Evolutionary conservation across 139 green algal genomes (phyloP).

Genomic region (Auxenochlorella pyrenoidosa): DNA sequence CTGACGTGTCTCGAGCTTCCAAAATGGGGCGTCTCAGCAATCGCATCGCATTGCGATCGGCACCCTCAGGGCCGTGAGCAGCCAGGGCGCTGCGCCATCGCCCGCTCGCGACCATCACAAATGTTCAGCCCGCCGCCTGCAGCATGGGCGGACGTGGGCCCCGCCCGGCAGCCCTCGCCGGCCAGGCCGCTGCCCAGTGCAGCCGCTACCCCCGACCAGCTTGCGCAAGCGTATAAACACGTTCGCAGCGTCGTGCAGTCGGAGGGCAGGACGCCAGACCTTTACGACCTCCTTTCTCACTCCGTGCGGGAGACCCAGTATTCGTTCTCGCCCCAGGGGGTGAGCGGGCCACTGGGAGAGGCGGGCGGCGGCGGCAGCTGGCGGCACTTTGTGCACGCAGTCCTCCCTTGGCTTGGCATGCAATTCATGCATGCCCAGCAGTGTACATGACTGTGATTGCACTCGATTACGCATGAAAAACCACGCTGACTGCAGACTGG

Average conservation of each 20-base stretch:
- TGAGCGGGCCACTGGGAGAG: slow-evolving; percentile 45
- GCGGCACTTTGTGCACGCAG: neutral
- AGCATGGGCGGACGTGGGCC: slow-evolving; percentile 15
- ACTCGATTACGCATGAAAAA: too few relatives aligned
- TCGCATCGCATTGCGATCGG: neutral
- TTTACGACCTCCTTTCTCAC: slow-evolving; percentile 72
- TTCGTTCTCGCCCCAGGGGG: slow-evolving; percentile 66
- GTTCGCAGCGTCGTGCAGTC: slow-evolving; percentile 55
- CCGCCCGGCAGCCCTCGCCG: neutral
- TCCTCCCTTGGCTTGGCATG: neutral
- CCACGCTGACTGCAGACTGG: too few relatives aligned
- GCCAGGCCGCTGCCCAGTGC: neutral
- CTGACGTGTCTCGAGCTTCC: neutral
- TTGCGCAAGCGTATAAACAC: slow-evolving; percentile 64
- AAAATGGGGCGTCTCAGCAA: neutral
- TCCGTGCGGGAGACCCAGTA: slow-evolving; percentile 79
- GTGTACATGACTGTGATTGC: too few relatives aligned
- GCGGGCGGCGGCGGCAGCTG: neutral
- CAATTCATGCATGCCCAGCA: neutral
- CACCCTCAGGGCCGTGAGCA: too few relatives aligned
- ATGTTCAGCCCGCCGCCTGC: slow-evolving; percentile 2
- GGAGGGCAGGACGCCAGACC: slow-evolving; percentile 58
- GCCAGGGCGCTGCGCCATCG: too few relatives aligned
- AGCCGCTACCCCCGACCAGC: slow-evolving; percentile 33
- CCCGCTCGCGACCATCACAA: neutral